Base-by-base conservation (phyloP, 2,329 filamentous ascomycete genomes). In the Fusarium temperatum region DNA sequence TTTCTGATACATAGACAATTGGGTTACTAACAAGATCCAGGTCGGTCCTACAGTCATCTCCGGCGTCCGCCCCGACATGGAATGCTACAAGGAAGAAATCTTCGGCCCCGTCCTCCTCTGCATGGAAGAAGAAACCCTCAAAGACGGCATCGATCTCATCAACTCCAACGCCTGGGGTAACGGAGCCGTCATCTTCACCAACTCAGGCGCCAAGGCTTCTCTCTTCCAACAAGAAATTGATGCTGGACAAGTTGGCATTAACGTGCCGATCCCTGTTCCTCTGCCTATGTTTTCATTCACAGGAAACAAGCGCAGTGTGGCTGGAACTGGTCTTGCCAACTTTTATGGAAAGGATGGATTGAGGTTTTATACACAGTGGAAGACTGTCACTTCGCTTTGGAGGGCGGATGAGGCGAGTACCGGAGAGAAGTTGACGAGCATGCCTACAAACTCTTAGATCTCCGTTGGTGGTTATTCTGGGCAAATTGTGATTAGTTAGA, bases 331-430 rank as follows among this genome's bases (percentile, higher is more conserved):
- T 66, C 92, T 93, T 22, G 96, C 89, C 82, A 96, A 94, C 22
- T 98, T 98, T 82, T 98, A 98, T 83, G 95, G 95, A 70, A 93
- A 94, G 83, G 93, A 94, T 2, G 95, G 95, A 22, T 82, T 98
- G 78, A 90, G 92, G 77, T 98, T 98, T 81, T 98, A 96, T 82
- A 98, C 95, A 3, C 95, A 98, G 85, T 89, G 92, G 81, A 97
- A 98, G 92, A 98, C 95, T 6, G 95, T 98, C 41, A 98, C 95
- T 58, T 92, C 93, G 74, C 84, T 95, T 80, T 98, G 95, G 95
- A 53, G 70, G 8, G 45, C 61, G 20, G 70, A 73, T 32, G 71
- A 73, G 2, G 70, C 66, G 6, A 70, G 53, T 15, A 66, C 70
- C 0, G 70, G 70, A 3, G 54, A 73, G 45, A 73, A 73, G 44